Evolutionary conservation across 768 basidiomycete genomes (phyloP).

Genomic region (Piloderma croceum): DNA sequence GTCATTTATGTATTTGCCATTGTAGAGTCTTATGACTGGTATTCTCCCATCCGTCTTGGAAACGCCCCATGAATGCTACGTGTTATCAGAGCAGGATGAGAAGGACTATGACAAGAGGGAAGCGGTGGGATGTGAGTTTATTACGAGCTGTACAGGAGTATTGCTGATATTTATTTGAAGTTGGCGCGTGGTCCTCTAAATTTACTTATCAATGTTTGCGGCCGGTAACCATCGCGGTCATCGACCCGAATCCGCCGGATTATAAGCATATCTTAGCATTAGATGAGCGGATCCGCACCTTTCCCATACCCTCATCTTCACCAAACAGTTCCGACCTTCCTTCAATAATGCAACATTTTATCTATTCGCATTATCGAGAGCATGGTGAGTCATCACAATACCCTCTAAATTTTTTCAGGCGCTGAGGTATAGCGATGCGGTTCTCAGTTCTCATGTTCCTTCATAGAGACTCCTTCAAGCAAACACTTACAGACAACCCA

Average conservation of each 20-base stretch:
- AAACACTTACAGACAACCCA: conserved; percentile 45
- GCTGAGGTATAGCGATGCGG: too few relatives aligned
- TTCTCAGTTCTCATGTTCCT: conserved; percentile 54
- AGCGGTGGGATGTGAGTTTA: conserved; percentile 41
- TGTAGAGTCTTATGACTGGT: conserved; percentile 43
- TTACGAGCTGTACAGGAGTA: not conserved
- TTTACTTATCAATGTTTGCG: conserved; percentile 37
- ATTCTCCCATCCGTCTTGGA: conserved; percentile 41
- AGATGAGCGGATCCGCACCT: conserved; percentile 42
- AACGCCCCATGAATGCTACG: conserved; percentile 39
- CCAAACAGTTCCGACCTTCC: conserved; percentile 21
- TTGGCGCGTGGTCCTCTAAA: conserved; percentile 44
- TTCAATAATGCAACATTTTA: conserved; percentile 30
- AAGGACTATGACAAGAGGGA: conserved; percentile 36
- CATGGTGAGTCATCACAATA: conserved; percentile 19
- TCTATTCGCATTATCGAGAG: conserved; percentile 13
- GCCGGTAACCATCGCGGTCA: conserved; percentile 35
- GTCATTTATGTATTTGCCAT: conserved; percentile 3
- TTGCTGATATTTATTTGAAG: conserved; percentile 20
- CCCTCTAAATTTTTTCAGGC: too few relatives aligned
- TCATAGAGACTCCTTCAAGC: conserved; percentile 53
- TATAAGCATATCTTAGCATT: conserved; percentile 45
- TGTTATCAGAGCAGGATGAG: conserved; percentile 46
- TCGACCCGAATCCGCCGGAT: conserved; percentile 37
- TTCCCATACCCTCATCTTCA: conserved; percentile 18